Percentiles rank a stretch among this genome's conserved stretches.
phyloP scores from a whole-genome alignment of 768 basidiomycete genomes.

The Tremella mesenterica region DNA sequence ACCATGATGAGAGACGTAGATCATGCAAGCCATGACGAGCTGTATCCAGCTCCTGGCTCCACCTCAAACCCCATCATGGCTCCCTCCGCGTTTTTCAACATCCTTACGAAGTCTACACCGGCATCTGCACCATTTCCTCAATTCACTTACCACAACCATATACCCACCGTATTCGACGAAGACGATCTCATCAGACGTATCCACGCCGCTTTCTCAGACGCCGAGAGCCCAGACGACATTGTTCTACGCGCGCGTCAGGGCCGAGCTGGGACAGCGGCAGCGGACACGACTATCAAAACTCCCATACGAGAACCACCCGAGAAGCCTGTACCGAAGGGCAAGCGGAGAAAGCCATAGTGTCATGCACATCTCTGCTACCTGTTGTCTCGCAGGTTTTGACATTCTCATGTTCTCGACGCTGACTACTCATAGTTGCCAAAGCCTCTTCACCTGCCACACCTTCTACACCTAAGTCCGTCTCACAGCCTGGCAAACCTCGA shows the following conservation, averaged over 20 bases:
- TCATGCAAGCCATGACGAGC: not conserved
- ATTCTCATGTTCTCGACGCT: constrained; percentile 1
- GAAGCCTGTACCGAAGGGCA: not conserved
- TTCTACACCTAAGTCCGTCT: constrained; percentile 33
- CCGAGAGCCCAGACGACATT: constrained; percentile 85
- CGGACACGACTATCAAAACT: constrained; percentile 11
- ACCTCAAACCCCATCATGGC: constrained; percentile 4
- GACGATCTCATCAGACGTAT: constrained; percentile 16
- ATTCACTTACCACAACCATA: not conserved
- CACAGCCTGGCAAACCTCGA: constrained; percentile 23
- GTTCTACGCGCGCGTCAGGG: constrained; percentile 46
- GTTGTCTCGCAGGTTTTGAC: not conserved
- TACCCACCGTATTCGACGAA: constrained; percentile 18
- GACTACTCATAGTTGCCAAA: constrained; percentile 20
- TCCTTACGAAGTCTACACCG: constrained; percentile 10
- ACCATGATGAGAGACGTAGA: too few species aligned
- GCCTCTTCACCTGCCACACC: constrained; percentile 17
- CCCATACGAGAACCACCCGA: not conserved
- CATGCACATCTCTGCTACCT: not conserved
- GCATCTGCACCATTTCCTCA: constrained; percentile 6
- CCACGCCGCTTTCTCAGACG: constrained; percentile 53
- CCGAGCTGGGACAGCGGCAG: constrained; percentile 25
- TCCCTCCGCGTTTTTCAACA: constrained; percentile 22
- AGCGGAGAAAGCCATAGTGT: not conserved
- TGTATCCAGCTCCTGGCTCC: constrained; percentile 10